phyloP scores from a whole-genome alignment of 2,329 filamentous ascomycete genomes.

The Podosphaera fusca region DNA sequence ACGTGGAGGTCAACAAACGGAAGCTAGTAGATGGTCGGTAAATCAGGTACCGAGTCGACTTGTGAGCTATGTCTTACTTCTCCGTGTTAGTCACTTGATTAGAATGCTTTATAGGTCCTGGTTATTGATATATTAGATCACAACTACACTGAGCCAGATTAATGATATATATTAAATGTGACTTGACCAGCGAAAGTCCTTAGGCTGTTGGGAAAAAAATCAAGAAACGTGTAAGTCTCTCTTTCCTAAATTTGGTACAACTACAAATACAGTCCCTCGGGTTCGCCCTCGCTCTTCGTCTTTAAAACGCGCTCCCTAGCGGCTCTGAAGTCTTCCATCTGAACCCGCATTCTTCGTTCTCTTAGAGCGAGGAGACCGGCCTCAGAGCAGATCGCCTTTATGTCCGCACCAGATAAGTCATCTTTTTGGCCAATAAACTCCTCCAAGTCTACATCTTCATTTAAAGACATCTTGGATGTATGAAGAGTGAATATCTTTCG shows the following conservation, averaged over 20 bases:
- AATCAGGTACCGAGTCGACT: too few species aligned
- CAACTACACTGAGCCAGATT: too few species aligned
- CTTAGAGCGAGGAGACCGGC: conserved; percentile 83
- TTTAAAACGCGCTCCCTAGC: conserved; percentile 87
- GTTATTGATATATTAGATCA: too few species aligned
- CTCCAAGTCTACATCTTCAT: conserved; percentile 90
- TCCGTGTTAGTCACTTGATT: too few species aligned
- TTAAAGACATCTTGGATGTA: conserved; percentile 95
- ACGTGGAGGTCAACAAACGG: too few species aligned
- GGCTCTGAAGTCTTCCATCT: conserved; percentile 93
- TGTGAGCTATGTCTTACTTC: too few species aligned
- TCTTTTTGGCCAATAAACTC: conserved; percentile 99
- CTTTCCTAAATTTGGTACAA: neutral
- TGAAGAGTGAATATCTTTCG: conserved; percentile 97
- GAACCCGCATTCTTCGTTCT: conserved; percentile 90
- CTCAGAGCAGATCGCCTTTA: conserved; percentile 97
- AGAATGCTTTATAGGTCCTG: too few species aligned
- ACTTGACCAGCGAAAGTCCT: too few species aligned
- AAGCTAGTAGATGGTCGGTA: too few species aligned
- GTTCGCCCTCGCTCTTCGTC: conserved; percentile 96
- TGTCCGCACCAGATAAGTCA: conserved; percentile 87
- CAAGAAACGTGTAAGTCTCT: too few species aligned
- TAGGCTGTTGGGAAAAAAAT: too few species aligned
- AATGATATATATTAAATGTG: too few species aligned
- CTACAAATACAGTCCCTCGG: conserved; percentile 96